Evolutionary conservation across 352 stramenopile genomes (phyloP).

Genomic region (Phytophthora litchii): DNA sequence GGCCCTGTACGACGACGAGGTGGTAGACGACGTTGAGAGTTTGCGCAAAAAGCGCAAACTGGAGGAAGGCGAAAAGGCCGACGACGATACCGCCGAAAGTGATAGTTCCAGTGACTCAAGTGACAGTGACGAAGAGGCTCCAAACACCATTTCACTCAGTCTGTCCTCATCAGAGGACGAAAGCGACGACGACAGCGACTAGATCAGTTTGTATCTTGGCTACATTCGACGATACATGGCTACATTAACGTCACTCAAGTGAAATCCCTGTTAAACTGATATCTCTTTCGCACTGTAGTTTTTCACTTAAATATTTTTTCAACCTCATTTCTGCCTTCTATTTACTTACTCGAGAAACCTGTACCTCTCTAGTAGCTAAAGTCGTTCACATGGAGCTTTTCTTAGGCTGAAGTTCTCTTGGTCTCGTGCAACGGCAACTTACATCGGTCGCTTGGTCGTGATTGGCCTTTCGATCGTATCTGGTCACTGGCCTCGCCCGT

Average conservation of each 20-base stretch:
- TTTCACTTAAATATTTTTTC: conserved; percentile 2
- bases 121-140: conserved; percentile 62
- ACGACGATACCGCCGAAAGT: conserved; percentile 41
- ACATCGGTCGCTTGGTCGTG: not conserved
- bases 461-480: conserved; percentile 19
- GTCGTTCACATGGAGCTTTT: conserved; percentile 13
- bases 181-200: conserved; percentile 62
- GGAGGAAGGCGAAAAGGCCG: conserved; percentile 46
- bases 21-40: conserved; percentile 71
- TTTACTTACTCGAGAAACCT: conserved; percentile 8
- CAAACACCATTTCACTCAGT: conserved; percentile 76
- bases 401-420: conserved; percentile 10
- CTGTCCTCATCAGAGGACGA: conserved; percentile 73
- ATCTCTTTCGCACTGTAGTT: not conserved
- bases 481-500: conserved; percentile 10
- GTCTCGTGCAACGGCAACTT: conserved; percentile 14
- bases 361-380: not conserved
- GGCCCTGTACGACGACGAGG: conserved; percentile 75
- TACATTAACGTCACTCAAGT: conserved; percentile 4
- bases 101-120: conserved; percentile 60
- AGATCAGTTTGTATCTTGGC: conserved; percentile 5
- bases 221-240: conserved; percentile 11
- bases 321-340: too few species aligned
- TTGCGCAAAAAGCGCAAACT: conserved; percentile 75
- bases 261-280: not conserved